Percentiles rank a stretch among this genome's conserved stretches.
These are phyloP conservation scores for Cyclotella baltica DNA, from an alignment of 108 stramenopile species.

Conservation along the genomic window DNA sequence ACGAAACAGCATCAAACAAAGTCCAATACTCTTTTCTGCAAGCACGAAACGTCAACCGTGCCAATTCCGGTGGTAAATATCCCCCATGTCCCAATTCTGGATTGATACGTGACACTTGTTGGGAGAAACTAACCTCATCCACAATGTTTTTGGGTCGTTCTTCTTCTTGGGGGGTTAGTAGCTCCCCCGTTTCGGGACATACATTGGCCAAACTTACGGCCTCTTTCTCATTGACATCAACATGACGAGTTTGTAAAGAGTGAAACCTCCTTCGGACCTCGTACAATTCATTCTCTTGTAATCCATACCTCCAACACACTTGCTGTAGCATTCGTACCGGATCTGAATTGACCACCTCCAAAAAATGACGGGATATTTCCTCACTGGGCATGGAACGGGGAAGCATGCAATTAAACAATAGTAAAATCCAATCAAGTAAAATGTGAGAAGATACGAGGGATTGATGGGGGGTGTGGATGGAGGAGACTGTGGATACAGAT, in stretches of 20 bases:
- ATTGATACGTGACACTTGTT: constrained; percentile 57
- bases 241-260: constrained; percentile 58
- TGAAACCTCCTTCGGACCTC: constrained; percentile 87
- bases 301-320: constrained; percentile 42
- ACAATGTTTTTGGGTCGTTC: constrained; percentile 72
- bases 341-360: constrained; percentile 55
- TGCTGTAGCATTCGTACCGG: constrained; percentile 45
- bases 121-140: constrained; percentile 60
- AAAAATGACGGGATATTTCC: constrained; percentile 34
- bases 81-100: constrained; percentile 84
- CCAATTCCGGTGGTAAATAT: constrained; percentile 70
- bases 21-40: constrained; percentile 62
- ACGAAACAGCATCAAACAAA: constrained; percentile 77
- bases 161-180: constrained; percentile 29
- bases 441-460: constrained; percentile 41
- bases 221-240: constrained; percentile 39
- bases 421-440: constrained; percentile 55
- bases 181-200: constrained; percentile 33
- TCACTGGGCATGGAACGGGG: constrained; percentile 34
- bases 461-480: not conserved
- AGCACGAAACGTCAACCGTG: constrained; percentile 67
- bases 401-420: constrained; percentile 47
- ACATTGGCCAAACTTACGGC: constrained; percentile 21
- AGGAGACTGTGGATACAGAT: constrained; percentile 41
- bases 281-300: constrained; percentile 57